Percentiles rank a stretch among this genome's conserved stretches.
phyloP scores from a whole-genome alignment of 169 alveolate genomes.

The Neospora caninum region DNA sequence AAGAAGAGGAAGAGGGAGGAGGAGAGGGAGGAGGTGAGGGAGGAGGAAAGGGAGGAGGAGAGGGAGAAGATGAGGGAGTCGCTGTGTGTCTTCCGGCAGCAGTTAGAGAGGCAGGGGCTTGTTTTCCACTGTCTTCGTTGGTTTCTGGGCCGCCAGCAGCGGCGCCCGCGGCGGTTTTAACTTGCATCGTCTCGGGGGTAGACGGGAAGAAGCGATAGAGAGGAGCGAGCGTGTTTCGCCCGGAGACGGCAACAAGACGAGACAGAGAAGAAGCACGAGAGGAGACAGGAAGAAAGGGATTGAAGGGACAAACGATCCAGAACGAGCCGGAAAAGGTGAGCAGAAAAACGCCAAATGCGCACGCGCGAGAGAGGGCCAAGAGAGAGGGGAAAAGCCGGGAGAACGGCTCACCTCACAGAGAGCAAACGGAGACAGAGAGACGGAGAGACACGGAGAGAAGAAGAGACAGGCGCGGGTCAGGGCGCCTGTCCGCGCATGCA shows the following conservation, averaged over 20 bases:
- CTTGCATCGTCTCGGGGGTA: background rate
- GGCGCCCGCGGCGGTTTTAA: too few relatives aligned
- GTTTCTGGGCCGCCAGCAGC: too few relatives aligned
- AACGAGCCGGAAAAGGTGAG: too few relatives aligned
- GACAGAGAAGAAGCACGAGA: background rate
- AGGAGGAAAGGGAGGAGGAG: background rate
- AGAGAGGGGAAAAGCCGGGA: background rate
- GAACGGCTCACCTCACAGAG: background rate
- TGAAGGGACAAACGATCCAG: background rate
- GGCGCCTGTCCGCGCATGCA: too few relatives aligned
- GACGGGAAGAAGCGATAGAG: background rate
- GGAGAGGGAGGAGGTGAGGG: background rate
- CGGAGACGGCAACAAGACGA: background rate
- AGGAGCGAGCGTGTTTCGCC: background rate
- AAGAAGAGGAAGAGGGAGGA: background rate
- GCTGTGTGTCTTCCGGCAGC: too few relatives aligned
- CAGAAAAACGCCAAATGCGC: too few relatives aligned
- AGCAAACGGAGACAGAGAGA: background rate
- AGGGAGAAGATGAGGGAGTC: background rate
- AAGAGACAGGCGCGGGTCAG: background rate
- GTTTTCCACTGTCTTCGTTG: too few relatives aligned
- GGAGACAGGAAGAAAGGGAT: background rate
- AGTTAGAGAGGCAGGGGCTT: too few relatives aligned
- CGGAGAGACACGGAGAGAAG: background rate
- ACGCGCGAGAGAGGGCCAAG: background rate